Percentiles rank a stretch among this genome's conserved stretches.
phyloP scores from a whole-genome alignment of 305 asterid genomes.

The Withania somnifera region DNA sequence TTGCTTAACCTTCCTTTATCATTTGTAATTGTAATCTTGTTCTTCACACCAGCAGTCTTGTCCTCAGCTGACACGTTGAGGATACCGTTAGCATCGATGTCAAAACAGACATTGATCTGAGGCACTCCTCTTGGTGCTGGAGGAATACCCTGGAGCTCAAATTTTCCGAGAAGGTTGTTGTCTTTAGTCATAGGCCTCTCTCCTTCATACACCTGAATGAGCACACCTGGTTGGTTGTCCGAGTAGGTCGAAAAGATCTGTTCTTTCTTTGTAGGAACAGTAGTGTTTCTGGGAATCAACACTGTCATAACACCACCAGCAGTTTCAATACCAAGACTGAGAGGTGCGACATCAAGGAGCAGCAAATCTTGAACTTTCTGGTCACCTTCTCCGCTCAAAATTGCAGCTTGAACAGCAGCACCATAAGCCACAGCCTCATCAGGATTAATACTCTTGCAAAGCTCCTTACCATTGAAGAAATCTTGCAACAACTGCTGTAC shows the following conservation, averaged over 20 bases:
- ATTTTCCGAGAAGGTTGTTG: slow-evolving; percentile 45
- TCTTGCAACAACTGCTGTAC: slow-evolving; percentile 47
- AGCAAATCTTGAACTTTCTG: slow-evolving; percentile 41
- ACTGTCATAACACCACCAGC: slow-evolving; percentile 51
- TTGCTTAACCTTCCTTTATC: slow-evolving; percentile 54
- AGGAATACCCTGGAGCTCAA: slow-evolving; percentile 45
- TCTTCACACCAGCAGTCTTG: slow-evolving; percentile 48
- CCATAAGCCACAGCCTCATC: slow-evolving; percentile 57
- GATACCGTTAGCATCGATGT: slow-evolving; percentile 43
- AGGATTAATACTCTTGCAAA: slow-evolving; percentile 49
- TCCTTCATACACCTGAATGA: slow-evolving; percentile 47
- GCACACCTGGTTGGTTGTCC: slow-evolving; percentile 41
- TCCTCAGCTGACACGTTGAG: slow-evolving; percentile 53
- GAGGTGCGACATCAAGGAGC: slow-evolving; percentile 46
- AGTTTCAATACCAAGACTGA: slow-evolving; percentile 42
- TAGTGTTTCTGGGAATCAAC: slow-evolving; percentile 42
- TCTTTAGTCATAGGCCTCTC: slow-evolving; percentile 45
- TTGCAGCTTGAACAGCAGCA: slow-evolving; percentile 58
- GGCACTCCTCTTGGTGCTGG: slow-evolving; percentile 49
- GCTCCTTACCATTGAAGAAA: slow-evolving; percentile 52
- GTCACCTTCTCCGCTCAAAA: slow-evolving; percentile 37
- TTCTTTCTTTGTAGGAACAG: slow-evolving; percentile 48
- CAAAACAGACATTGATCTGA: slow-evolving; percentile 46
- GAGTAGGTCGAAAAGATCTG: slow-evolving; percentile 42
- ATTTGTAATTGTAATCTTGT: slow-evolving; percentile 46